phyloP scores from a whole-genome alignment of 1,139 yeast species.

The Blastobotrys aristatus region DNA sequence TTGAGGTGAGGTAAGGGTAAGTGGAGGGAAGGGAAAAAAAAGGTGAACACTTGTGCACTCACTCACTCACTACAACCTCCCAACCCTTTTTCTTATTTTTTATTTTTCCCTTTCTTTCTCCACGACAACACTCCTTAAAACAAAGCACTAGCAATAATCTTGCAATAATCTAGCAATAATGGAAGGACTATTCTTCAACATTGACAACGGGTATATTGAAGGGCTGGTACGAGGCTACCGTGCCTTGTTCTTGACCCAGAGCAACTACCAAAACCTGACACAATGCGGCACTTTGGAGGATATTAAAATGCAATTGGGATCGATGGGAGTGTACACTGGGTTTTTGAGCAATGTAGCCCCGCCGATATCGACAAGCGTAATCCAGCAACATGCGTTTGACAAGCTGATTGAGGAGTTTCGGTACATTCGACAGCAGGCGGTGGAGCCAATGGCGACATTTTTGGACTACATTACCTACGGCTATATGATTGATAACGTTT shows the following conservation, averaged over 20 bases:
- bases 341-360: slow-evolving; percentile 78
- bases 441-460: slow-evolving; percentile 72
- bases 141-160: background rate
- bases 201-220: slow-evolving; percentile 85
- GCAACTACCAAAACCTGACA: slow-evolving; percentile 85
- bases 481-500: slow-evolving; percentile 97
- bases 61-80: background rate
- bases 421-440: slow-evolving; percentile 77
- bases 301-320: slow-evolving; percentile 73
- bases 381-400: slow-evolving; percentile 71
- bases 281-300: slow-evolving; percentile 96
- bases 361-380: slow-evolving; percentile 73
- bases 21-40: no score
- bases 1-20: no score
- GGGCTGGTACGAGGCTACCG: slow-evolving; percentile 93
- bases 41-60: no score
- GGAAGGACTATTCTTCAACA: slow-evolving; percentile 87
- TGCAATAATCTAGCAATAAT: slow-evolving; percentile 39
- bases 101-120: background rate
- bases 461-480: slow-evolving; percentile 91
- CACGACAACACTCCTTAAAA: background rate
- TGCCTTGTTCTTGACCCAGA: slow-evolving; percentile 67
- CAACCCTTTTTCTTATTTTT: background rate
- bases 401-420: slow-evolving; percentile 80
- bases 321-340: slow-evolving; percentile 94